phyloP scores from a whole-genome alignment of 2,329 filamentous ascomycete species.

The Emergomyces orientalis region DNA sequence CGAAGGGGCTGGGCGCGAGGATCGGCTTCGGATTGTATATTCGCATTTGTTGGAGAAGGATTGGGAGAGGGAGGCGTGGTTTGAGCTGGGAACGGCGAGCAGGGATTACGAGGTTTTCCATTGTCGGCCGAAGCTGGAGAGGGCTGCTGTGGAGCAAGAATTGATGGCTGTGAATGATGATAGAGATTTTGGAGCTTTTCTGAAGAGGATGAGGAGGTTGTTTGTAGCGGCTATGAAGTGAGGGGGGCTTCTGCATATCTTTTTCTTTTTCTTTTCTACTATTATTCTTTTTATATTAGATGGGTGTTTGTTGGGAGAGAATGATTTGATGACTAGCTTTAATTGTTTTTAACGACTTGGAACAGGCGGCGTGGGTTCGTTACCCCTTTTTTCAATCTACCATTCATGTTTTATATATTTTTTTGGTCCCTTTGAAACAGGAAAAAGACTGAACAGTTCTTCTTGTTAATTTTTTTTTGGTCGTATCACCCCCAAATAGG shows the following conservation, averaged over 20 bases:
- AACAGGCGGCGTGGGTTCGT: neutral
- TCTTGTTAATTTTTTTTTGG: neutral
- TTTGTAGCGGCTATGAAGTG: slow-evolving; percentile 49
- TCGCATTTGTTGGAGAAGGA: slow-evolving; percentile 77
- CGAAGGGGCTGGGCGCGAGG: slow-evolving; percentile 75
- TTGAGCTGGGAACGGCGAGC: slow-evolving; percentile 73
- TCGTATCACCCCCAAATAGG: neutral
- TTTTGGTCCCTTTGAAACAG: slow-evolving; percentile 5
- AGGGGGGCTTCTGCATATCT: slow-evolving; percentile 5
- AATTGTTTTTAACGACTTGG: neutral
- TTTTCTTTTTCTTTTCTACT: neutral
- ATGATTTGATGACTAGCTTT: neutral
- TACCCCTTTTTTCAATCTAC: neutral
- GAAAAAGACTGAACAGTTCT: neutral
- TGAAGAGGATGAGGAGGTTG: slow-evolving; percentile 54
- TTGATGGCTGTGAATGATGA: slow-evolving; percentile 51
- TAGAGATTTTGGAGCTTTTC: slow-evolving; percentile 49
- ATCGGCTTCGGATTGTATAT: slow-evolving; percentile 83
- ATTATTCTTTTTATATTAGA: neutral
- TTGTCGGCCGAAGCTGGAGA: slow-evolving; percentile 59
- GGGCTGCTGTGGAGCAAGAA: slow-evolving; percentile 45
- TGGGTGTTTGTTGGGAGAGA: neutral
- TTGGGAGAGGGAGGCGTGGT: slow-evolving; percentile 85
- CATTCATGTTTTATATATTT: slow-evolving; percentile 11
- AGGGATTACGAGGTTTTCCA: slow-evolving; percentile 79